Percentiles rank a stretch among this genome's conserved stretches.
Evolutionary conservation across 139 green algal species (phyloP).

Genomic region (Chlorella vulgaris): DNA sequence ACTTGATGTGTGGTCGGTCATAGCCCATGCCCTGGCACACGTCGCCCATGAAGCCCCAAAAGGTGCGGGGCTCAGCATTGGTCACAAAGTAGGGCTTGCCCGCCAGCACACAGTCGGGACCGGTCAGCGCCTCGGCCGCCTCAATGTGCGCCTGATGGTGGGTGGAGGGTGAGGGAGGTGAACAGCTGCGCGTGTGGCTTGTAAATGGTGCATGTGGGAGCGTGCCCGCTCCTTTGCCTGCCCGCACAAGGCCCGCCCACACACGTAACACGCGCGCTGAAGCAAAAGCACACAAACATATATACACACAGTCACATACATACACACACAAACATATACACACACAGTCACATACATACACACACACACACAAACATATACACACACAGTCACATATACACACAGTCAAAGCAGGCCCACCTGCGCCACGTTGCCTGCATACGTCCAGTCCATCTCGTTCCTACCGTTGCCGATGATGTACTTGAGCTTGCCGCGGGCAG

Average conservation of each 20-base stretch:
- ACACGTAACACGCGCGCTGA: too few relatives aligned
- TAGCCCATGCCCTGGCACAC: slow-evolving; percentile 86
- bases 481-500: slow-evolving; percentile 85
- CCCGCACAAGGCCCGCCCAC: too few relatives aligned
- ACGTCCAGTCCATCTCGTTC: slow-evolving; percentile 91
- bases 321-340: too few relatives aligned
- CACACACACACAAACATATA: too few relatives aligned
- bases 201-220: not conserved
- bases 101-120: slow-evolving; percentile 40
- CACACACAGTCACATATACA: too few relatives aligned
- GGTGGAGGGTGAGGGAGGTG: not conserved
- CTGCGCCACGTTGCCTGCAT: slow-evolving; percentile 89
- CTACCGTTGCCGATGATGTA: slow-evolving; percentile 85
- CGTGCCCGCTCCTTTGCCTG: too few relatives aligned
- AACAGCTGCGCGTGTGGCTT: not conserved
- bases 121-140: slow-evolving; percentile 61
- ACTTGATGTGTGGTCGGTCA: slow-evolving; percentile 50
- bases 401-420: slow-evolving; percentile 10
- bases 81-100: slow-evolving; percentile 90
- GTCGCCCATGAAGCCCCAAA: slow-evolving; percentile 89
- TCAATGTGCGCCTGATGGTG: slow-evolving; percentile 45
- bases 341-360: too few relatives aligned
- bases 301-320: too few relatives aligned
- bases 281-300: too few relatives aligned
- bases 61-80: slow-evolving; percentile 79